These are phyloP conservation scores for Pezicula neosporulosa DNA, from an alignment of 2,329 filamentous ascomycete genomes.

Conservation along the genomic window DNA sequence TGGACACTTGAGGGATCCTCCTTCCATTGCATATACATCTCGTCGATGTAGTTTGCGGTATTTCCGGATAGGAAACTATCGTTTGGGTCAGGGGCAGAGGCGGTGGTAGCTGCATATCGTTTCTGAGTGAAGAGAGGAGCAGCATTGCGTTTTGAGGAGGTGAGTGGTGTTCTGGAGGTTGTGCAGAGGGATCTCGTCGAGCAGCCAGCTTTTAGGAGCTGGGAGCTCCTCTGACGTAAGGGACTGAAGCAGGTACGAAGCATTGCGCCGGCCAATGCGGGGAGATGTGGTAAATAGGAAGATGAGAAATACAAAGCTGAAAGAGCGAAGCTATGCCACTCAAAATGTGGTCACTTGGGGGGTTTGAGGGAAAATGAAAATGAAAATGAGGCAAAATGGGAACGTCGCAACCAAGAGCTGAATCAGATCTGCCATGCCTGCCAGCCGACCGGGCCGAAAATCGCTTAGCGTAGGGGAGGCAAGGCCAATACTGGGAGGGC, in stretches of 20 bases:
- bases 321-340: constrained; percentile 5
- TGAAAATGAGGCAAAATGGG: constrained; percentile 28
- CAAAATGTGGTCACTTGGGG: constrained; percentile 1
- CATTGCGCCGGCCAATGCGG: constrained; percentile 54
- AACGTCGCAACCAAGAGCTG: background rate
- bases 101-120: constrained; percentile 51
- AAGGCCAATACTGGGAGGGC: no score
- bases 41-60: constrained; percentile 98
- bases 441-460: background rate
- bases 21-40: constrained; percentile 99
- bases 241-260: constrained; percentile 66
- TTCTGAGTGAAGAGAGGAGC: constrained; percentile 44
- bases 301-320: constrained; percentile 1
- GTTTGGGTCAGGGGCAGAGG: constrained; percentile 69
- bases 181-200: constrained; percentile 26
- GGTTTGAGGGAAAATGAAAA: background rate
- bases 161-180: constrained; percentile 37
- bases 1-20: constrained; percentile 90
- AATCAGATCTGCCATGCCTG: background rate
- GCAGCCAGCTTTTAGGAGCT: constrained; percentile 56
- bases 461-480: no score
- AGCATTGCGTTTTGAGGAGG: constrained; percentile 42
- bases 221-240: constrained; percentile 60
- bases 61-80: constrained; percentile 96
- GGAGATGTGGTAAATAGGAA: constrained; percentile 7